Percentiles rank a stretch among this genome's conserved stretches.
Evolutionary conservation across 2,329 filamentous ascomycete genomes (phyloP).

Genomic region (Colletotrichum sp.): DNA sequence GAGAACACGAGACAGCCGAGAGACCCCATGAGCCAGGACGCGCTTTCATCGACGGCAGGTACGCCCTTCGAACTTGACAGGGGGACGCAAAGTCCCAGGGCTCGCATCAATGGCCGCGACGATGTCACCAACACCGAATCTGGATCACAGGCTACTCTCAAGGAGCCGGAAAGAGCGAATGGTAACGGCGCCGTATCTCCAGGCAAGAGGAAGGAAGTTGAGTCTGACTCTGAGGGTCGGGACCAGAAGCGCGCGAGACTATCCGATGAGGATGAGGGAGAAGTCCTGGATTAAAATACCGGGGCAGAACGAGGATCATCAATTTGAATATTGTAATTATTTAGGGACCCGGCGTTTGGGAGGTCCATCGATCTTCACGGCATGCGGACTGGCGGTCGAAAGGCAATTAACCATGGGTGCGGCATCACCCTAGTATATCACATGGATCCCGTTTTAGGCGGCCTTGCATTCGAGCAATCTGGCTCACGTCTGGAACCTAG

Average conservation of each 20-base stretch:
- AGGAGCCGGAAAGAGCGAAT: constrained; percentile 23
- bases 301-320: background rate
- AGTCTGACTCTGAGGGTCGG: constrained; percentile 39
- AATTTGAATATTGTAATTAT: constrained; percentile 9
- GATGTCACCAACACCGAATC: constrained; percentile 36
- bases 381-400: background rate
- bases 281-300: constrained; percentile 34
- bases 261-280: constrained; percentile 53
- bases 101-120: constrained; percentile 43
- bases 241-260: constrained; percentile 49
- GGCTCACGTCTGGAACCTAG: background rate
- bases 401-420: background rate
- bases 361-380: background rate
- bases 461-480: background rate
- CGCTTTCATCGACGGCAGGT: constrained; percentile 51
- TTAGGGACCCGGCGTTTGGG: constrained; percentile 7
- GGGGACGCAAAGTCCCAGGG: constrained; percentile 53
- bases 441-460: background rate
- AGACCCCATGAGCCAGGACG: constrained; percentile 48
- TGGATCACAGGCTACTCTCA: constrained; percentile 39
- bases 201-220: constrained; percentile 47
- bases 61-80: constrained; percentile 55
- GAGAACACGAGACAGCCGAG: constrained; percentile 60
- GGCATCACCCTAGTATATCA: constrained; percentile 1
- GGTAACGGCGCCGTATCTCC: constrained; percentile 40